These are phyloP conservation scores for Ascochyta viciae-villosae DNA, from an alignment of 2,329 filamentous ascomycete species.

Conservation along the genomic window DNA sequence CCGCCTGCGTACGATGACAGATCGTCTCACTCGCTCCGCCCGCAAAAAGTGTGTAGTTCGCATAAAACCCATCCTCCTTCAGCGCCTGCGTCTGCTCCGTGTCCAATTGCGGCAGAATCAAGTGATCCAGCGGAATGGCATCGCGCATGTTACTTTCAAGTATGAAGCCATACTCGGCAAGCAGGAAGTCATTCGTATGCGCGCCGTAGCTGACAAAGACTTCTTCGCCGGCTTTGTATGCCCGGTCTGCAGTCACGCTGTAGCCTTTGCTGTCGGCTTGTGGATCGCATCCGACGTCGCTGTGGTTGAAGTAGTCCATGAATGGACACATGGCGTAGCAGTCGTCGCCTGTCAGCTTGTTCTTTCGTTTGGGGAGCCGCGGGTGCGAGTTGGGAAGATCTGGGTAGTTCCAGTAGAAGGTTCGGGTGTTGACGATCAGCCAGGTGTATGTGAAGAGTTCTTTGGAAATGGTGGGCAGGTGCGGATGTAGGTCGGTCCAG, in stretches of 20 bases:
- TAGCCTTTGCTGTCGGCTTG: slow-evolving; percentile 61
- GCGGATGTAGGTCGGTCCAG: slow-evolving; percentile 54
- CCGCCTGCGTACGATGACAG: slow-evolving; percentile 56
- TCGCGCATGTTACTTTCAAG: slow-evolving; percentile 49
- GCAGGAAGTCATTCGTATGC: slow-evolving; percentile 75
- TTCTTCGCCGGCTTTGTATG: slow-evolving; percentile 67
- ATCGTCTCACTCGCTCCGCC: slow-evolving; percentile 36
- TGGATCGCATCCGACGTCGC: slow-evolving; percentile 59
- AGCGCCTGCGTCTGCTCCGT: slow-evolving; percentile 43
- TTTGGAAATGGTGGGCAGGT: slow-evolving; percentile 54
- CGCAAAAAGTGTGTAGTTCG: slow-evolving; percentile 35
- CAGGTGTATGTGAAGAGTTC: slow-evolving; percentile 62
- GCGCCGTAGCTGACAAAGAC: slow-evolving; percentile 73
- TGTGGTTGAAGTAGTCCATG: slow-evolving; percentile 74
- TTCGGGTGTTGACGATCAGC: slow-evolving; percentile 67
- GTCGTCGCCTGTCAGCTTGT: slow-evolving; percentile 57
- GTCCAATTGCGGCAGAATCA: slow-evolving; percentile 50
- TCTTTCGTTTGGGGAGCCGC: slow-evolving; percentile 52
- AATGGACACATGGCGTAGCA: slow-evolving; percentile 75
- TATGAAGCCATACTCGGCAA: slow-evolving; percentile 69
- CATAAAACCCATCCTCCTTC: slow-evolving; percentile 54
- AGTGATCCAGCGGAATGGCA: slow-evolving; percentile 51
- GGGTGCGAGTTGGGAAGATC: slow-evolving; percentile 49
- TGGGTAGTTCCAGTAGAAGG: slow-evolving; percentile 63
- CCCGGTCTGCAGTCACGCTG: slow-evolving; percentile 59